A percentile compares a stretch with the other conserved stretches of the same genome.
These are phyloP conservation scores for Raffaelea albimanens DNA, from an alignment of 2,329 filamentous ascomycete genomes.

Conservation along the genomic window DNA sequence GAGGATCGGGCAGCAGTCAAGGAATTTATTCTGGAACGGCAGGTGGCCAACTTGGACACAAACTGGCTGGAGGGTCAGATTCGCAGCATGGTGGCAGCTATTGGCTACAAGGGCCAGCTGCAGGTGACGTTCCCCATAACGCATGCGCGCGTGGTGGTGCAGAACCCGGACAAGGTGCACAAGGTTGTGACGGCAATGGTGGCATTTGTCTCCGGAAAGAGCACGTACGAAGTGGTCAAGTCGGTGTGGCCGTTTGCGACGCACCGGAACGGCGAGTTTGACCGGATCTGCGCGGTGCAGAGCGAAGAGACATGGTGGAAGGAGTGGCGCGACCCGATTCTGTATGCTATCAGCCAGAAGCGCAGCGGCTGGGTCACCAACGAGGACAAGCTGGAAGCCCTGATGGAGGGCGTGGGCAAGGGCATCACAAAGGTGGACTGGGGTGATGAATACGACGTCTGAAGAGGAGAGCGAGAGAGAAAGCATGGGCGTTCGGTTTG, in stretches of 20 bases:
- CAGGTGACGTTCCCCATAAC: constrained; percentile 39
- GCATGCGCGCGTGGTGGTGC: constrained; percentile 38
- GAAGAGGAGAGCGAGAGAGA: no score
- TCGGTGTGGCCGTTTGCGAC: constrained; percentile 50
- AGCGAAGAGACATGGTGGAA: constrained; percentile 48
- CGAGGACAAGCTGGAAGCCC: constrained; percentile 42
- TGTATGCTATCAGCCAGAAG: constrained; percentile 26
- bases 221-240: constrained; percentile 46
- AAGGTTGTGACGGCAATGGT: constrained; percentile 44
- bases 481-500: not conserved
- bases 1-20: constrained; percentile 35
- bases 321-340: constrained; percentile 38
- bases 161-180: constrained; percentile 42
- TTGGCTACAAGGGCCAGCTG: constrained; percentile 39
- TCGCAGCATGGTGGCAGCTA: constrained; percentile 38
- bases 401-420: constrained; percentile 39
- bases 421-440: constrained; percentile 29
- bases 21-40: constrained; percentile 40
- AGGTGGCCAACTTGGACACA: constrained; percentile 45
- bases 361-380: constrained; percentile 38
- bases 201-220: constrained; percentile 41
- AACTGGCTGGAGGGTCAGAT: constrained; percentile 45
- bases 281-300: constrained; percentile 38
- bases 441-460: no score
- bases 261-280: constrained; percentile 32